Evolutionary conservation across 2,329 filamentous ascomycete species (phyloP), one percentile per base, ranked within the genome.

Genomic region (Boeremia exigua): DNA sequence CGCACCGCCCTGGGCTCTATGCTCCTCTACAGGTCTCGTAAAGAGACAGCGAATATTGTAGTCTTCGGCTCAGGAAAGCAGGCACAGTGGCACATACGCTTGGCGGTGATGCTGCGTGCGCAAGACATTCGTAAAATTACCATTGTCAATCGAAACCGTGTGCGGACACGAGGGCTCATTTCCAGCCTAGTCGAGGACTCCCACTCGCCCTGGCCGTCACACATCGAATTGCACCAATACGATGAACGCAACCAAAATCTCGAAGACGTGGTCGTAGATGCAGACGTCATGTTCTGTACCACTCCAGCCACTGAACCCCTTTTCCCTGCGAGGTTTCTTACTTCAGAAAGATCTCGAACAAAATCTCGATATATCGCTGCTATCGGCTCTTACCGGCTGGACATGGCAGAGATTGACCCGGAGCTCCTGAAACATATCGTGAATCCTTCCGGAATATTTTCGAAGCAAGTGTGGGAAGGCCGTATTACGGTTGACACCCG

Each of bases 1-100:
- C 86, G 91, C 57, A 95, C 91, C 0, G 89, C 90, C 0, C 79
- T 94, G 10, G 86, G 86, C 1, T 89, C 88, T 4, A 84, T 88
- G 49, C 86, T 88, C 25, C 81, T 92, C 8, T 69, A 60, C 27
- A 45, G 47, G 12, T 36, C 50, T 38, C 52, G 70, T 1, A 55
- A 53, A 10, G 17, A 28, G 4, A 60, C 58, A 28, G 68, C 67
- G n/a, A 71, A 73, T 2, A 61, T 82, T 1, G 63, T 82, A 9
- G 75, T 83, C 1, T 80, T 82, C 56, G 81, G 81, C 8, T 78
- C 80, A 0, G 81, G 81, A 0, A 76, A 78, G 38, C 80, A 82
- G 60, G 80, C 80, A 0, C 73, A 80, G 51, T 83, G 80, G 81
- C 81, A 83, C 61, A 71, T 79, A 3, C 73, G 80, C 14, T 68